Evolutionary conservation across 371 early-diverging fungal genomes (phyloP).

Genomic region (Mitosporidium daphniae): DNA sequence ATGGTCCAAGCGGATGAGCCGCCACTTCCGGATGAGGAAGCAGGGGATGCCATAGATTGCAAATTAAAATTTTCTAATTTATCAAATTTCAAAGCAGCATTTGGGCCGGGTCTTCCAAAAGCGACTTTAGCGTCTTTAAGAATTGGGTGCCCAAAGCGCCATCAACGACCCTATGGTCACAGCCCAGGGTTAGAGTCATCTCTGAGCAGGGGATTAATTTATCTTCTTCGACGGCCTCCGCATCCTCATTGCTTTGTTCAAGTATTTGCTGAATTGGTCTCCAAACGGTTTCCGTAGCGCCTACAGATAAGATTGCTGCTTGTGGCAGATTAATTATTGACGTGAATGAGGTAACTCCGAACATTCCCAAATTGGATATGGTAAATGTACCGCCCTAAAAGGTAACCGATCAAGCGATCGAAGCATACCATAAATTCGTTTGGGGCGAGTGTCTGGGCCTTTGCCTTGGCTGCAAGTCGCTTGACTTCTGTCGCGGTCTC

Average conservation of each 20-base stretch:
- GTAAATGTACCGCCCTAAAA: slow-evolving; percentile 54
- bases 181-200: slow-evolving; percentile 58
- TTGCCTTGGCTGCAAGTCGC: slow-evolving; percentile 44
- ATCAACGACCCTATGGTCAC: slow-evolving; percentile 81
- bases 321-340: slow-evolving; percentile 92
- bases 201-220: slow-evolving; percentile 27
- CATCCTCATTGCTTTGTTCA: not conserved
- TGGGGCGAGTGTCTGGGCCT: slow-evolving; percentile 46
- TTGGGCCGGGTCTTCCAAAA: slow-evolving; percentile 67
- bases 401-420: slow-evolving; percentile 2
- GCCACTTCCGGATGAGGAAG: no score
- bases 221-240: slow-evolving; percentile 24
- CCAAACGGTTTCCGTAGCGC: not conserved
- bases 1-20: no score
- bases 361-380: slow-evolving; percentile 92
- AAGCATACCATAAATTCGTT: slow-evolving; percentile 45
- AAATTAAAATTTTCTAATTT: not conserved
- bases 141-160: slow-evolving; percentile 72
- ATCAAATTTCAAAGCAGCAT: slow-evolving; percentile 30
- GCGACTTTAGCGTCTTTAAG: slow-evolving; percentile 52
- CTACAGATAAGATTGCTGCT: slow-evolving; percentile 54
- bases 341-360: slow-evolving; percentile 52
- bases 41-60: no score
- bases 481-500: slow-evolving; percentile 42
- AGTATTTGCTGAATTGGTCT: no score